These are phyloP conservation scores for slime mould (Dictyostelium discoideum) DNA, from an alignment of 78 protist species.

Conservation along the genomic window dicty_2.7 NC_007089.4:5605501-5606000, in stretches of 20 bases:
- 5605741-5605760: constrained; percentile 10
- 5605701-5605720: neutral
- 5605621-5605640: constrained; percentile 27
- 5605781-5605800: neutral
- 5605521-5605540: constrained; percentile 27
- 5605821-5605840: no score
- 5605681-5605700: neutral
- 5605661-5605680: constrained; percentile 47
- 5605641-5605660: constrained; percentile 43
- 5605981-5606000: neutral
- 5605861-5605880: neutral
- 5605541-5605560: constrained; percentile 24
- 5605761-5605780: constrained; percentile 15
- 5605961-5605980: neutral
- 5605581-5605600: constrained; percentile 3
- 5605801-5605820: neutral
- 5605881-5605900: neutral
- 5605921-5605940: neutral
- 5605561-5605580: constrained; percentile 36
- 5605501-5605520: constrained; percentile 65
- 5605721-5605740: constrained; percentile 16
- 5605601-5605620: constrained; percentile 29
- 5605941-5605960: constrained; percentile 10
- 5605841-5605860: no score
- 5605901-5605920: neutral